Conservation (phyloP, 495 filamentous ascomycete species). For the Podospora conica region DNA sequence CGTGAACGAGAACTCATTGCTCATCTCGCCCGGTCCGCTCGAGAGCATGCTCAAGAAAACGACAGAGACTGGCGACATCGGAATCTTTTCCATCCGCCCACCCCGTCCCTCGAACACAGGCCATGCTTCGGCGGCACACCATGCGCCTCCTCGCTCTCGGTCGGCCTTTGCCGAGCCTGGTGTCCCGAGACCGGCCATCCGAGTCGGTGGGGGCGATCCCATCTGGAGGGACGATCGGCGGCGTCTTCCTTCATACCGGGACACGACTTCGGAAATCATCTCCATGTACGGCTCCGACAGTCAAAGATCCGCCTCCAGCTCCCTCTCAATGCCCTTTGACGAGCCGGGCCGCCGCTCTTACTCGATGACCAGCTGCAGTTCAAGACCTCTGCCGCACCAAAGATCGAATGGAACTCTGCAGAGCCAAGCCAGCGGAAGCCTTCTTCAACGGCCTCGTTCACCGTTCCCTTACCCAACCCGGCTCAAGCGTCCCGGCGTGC, state of each 20-base stretch:
- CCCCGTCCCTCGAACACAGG: constrained; percentile 34
- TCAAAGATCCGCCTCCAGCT: constrained; percentile 35
- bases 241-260: constrained; percentile 37
- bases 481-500: constrained; percentile 57
- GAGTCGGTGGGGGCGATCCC: constrained; percentile 2
- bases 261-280: constrained; percentile 40
- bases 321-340: constrained; percentile 32
- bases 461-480: constrained; percentile 61
- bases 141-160: constrained; percentile 10
- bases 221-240: constrained; percentile 24
- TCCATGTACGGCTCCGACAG: constrained; percentile 45
- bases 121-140: constrained; percentile 21
- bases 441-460: constrained; percentile 50
- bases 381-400: constrained; percentile 45
- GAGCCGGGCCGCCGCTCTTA: constrained; percentile 46
- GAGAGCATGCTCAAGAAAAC: constrained; percentile 64
- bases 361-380: constrained; percentile 53
- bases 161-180: constrained; percentile 6
- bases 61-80: constrained; percentile 64
- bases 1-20: constrained; percentile 31
- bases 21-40: constrained; percentile 40
- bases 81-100: constrained; percentile 51
- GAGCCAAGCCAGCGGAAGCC: constrained; percentile 29
- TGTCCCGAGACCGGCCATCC: background rate
- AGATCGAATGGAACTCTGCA: constrained; percentile 50